Evolutionary conservation across 345 rosid species (phyloP), one percentile per base, ranked within the genome.

Genomic region (Ceriops decandra): DNA sequence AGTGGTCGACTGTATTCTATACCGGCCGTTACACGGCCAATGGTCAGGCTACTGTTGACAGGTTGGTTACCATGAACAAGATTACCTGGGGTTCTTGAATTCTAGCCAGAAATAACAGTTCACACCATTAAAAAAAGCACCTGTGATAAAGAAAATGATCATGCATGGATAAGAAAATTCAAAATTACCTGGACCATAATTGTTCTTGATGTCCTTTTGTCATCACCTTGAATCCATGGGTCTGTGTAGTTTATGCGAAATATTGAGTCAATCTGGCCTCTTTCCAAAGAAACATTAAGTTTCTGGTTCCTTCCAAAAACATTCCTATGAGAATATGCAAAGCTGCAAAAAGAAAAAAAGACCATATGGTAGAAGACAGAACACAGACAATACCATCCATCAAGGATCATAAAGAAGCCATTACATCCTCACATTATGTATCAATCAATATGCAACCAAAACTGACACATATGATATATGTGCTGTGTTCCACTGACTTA

Each of bases 201-300:
- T 53, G 97, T 87, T 74, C 96, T 87, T 62, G 97, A 90, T 67
- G 96, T 91, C 72, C 89, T 84, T 74, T 91, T 95, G 80, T 95
- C 97, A 66, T 91, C 95, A 60, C 97, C 97, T 83, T 89, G 90
- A 80, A 95, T 95, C 99, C 99, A 95, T 47, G 99, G 99, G 80
- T 91, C 99, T 20, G 92, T 91, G 83, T 91, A 95, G 79, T 95
- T 95, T 71, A 88, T 61, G 33, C 96, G 92, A 73, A 88, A 91
- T 77, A 91, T 87, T 8, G 99, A 95, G 78, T 95, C 97, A 74
- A 90, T 85, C 80, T 95, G 99, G 71, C 96, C 95, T 77, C 93
- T 86, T 82, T 91, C 97, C 62, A 88, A 76, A 57, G 99, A 91
- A 63, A 91, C 82, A 68, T 95, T 91, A 66, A 95, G 84, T 76